phyloP scores from a whole-genome alignment of 768 basidiomycete genomes.

The Amanita polypyramis region DNA sequence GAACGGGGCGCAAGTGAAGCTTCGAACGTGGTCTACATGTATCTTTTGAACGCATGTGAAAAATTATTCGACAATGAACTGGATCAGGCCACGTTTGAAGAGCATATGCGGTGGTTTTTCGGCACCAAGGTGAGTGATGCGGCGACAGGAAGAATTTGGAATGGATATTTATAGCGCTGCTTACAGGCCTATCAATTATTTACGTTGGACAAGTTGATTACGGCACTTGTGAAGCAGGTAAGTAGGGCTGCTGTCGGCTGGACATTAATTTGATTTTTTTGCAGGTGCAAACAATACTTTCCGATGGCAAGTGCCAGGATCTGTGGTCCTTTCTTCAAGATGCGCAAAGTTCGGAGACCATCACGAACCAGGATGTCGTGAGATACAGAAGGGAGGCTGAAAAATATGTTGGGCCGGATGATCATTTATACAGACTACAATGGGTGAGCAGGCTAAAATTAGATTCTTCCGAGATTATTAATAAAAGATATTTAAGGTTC shows the following conservation, averaged over 20 bases:
- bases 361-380: constrained; percentile 57
- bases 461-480: constrained; percentile 7
- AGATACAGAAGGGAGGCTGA: constrained; percentile 77
- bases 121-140: constrained; percentile 62
- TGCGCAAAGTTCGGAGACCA: constrained; percentile 40
- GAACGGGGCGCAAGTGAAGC: constrained; percentile 34
- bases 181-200: constrained; percentile 81
- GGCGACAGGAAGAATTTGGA: constrained; percentile 3
- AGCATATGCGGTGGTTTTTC: constrained; percentile 92
- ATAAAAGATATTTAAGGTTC: constrained; percentile 31
- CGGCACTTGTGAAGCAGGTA: constrained; percentile 87
- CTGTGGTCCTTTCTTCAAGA: constrained; percentile 67
- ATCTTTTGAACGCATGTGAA: constrained; percentile 84
- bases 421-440: constrained; percentile 68
- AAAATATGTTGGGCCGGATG: constrained; percentile 61
- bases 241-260: constrained; percentile 12
- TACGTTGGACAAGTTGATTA: constrained; percentile 89
- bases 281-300: constrained; percentile 79
- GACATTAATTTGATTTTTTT: background rate
- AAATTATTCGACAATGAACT: constrained; percentile 90
- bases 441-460: constrained; percentile 45
- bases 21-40: constrained; percentile 72
- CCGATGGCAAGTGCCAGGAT: constrained; percentile 82
- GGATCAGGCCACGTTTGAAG: constrained; percentile 88
- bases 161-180: constrained; percentile 19